Conservation (phyloP, 1,284 basidiomycete genomes). For the Leccinum ponderosum region DNA sequence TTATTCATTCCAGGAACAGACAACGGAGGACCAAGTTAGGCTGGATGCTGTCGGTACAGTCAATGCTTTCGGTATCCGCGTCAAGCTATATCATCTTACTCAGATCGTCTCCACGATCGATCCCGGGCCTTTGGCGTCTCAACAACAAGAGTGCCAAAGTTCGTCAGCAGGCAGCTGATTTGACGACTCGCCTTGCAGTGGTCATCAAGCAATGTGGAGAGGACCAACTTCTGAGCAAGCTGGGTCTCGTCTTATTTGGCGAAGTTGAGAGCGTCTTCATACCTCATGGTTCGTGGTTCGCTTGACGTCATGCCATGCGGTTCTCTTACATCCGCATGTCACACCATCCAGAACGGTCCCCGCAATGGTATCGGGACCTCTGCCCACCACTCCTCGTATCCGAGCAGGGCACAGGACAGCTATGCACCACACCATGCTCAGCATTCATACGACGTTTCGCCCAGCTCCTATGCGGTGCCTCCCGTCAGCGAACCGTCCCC, state of each 20-base stretch:
- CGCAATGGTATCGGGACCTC: constrained; percentile 22
- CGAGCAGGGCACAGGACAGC: constrained; percentile 36
- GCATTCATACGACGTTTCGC: constrained; percentile 32
- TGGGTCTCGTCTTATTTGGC: constrained; percentile 92
- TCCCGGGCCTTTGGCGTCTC: constrained; percentile 79
- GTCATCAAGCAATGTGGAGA: constrained; percentile 99
- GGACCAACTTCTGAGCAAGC: constrained; percentile 93
- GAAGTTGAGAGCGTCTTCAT: constrained; percentile 91
- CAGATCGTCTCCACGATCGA: constrained; percentile 98
- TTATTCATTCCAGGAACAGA: constrained; percentile 99
- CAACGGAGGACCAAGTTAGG: constrained; percentile 98
- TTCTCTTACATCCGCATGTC: constrained; percentile 48
- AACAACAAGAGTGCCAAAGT: constrained; percentile 99
- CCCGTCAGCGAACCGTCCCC: constrained; percentile 31
- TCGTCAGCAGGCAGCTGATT: constrained; percentile 96
- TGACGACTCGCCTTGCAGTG: constrained; percentile 80
- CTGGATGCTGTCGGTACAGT: constrained; percentile 97
- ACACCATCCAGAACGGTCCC: constrained; percentile 47
- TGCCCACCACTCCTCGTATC: constrained; percentile 27
- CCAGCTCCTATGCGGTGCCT: constrained; percentile 33
- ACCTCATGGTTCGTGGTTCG: constrained; percentile 74
- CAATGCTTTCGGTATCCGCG: constrained; percentile 94
- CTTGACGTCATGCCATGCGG: constrained; percentile 37
- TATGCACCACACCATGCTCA: constrained; percentile 42
- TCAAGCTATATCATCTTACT: constrained; percentile 92